Conservation (phyloP, 176 grass and related monocot species). For the Puccinellia tenuiflora region DNA sequence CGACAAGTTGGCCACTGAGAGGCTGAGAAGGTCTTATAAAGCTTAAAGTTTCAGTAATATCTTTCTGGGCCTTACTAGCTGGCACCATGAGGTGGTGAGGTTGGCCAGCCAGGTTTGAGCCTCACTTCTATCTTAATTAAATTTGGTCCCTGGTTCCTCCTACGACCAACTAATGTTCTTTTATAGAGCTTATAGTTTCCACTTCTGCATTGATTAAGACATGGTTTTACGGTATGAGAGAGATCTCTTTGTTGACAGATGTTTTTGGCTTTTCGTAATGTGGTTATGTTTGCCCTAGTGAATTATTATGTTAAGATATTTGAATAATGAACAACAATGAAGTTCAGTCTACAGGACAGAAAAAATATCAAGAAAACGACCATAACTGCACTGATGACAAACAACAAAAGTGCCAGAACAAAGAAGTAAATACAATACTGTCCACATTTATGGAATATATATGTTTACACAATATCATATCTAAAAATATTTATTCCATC, state of each 20-base stretch:
- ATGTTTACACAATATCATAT: not conserved
- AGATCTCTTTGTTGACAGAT: not conserved
- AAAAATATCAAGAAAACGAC: not conserved
- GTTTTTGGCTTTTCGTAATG: not conserved
- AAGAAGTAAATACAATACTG: not conserved
- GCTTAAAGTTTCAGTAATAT: not conserved
- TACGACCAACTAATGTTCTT: not conserved
- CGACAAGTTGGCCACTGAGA: not conserved
- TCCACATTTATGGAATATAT: not conserved
- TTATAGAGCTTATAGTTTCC: not conserved
- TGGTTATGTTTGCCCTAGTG: conserved; percentile 4
- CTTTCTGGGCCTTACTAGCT: not conserved
- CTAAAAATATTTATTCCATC: not conserved
- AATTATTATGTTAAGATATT: not conserved
- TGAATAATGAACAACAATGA: not conserved
- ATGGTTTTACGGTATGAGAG: not conserved
- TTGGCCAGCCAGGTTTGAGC: not conserved
- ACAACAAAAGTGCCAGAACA: not conserved
- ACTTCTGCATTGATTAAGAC: not conserved
- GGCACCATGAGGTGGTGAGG: not conserved
- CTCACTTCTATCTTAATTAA: not conserved
- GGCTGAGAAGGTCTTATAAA: not conserved
- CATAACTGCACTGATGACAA: not conserved
- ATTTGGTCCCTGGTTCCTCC: not conserved
- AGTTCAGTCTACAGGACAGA: not conserved